Conservation (phyloP, 176 grass and related monocot genomes). For the Carex cristatella region DNA sequence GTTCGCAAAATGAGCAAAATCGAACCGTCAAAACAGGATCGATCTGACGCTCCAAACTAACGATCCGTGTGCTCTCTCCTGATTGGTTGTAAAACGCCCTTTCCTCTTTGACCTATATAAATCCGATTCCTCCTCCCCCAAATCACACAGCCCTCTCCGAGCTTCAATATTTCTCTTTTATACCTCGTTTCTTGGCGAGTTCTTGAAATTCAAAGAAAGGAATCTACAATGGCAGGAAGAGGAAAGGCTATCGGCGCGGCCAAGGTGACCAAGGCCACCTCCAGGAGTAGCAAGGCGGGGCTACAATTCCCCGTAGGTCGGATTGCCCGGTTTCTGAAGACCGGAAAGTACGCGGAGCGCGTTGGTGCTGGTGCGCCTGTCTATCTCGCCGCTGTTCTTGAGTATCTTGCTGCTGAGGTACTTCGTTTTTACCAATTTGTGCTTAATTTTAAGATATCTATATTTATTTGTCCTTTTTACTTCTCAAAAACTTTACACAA, state of each 20-base stretch:
- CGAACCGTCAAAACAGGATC: neutral
- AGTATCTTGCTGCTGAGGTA: slow-evolving; percentile 26
- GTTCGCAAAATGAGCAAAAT: neutral
- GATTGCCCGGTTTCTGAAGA: slow-evolving; percentile 13
- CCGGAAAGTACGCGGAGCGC: slow-evolving; percentile 19
- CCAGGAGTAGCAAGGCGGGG: slow-evolving; percentile 21
- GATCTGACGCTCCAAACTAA: neutral
- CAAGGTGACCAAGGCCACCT: slow-evolving; percentile 19
- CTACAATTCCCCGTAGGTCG: slow-evolving; percentile 23
- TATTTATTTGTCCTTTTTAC: neutral
- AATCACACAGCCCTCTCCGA: neutral
- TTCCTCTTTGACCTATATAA: neutral
- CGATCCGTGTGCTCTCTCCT: slow-evolving; percentile 12
- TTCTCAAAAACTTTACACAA: too few species aligned
- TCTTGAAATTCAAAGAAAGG: neutral
- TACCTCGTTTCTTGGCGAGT: neutral
- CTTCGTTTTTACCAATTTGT: neutral
- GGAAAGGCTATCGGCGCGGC: slow-evolving; percentile 20
- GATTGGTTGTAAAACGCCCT: neutral
- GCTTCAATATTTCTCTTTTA: neutral
- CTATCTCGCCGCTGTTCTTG: slow-evolving; percentile 25
- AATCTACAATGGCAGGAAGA: slow-evolving; percentile 19
- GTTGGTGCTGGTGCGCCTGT: slow-evolving; percentile 21
- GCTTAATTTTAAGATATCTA: neutral
- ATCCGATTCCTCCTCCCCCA: neutral